These are phyloP conservation scores for Penicillium ucsense DNA, from an alignment of 495 filamentous ascomycete genomes.

Conservation along the genomic window DNA sequence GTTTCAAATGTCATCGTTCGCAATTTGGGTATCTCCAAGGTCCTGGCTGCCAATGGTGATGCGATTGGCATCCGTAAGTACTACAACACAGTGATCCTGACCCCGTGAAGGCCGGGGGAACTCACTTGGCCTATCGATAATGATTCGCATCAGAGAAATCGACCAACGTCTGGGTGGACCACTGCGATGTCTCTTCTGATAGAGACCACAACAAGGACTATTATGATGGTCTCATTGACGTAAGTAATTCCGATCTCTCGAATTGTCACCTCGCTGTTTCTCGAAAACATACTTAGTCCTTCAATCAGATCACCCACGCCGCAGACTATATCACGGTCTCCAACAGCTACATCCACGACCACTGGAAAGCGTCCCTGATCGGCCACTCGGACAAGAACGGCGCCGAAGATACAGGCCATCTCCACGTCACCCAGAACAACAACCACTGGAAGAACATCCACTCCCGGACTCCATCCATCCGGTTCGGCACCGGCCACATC, in stretches of 20 bases:
- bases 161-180: constrained; percentile 63
- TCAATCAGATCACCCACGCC: constrained; percentile 30
- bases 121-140: neutral
- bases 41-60: constrained; percentile 49
- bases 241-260: constrained; percentile 15
- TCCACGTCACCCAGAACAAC: constrained; percentile 51
- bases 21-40: constrained; percentile 51
- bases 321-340: constrained; percentile 43
- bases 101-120: no score
- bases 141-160: constrained; percentile 19
- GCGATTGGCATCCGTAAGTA: constrained; percentile 44
- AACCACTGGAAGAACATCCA: constrained; percentile 55
- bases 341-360: constrained; percentile 46
- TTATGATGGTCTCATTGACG: constrained; percentile 58
- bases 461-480: constrained; percentile 49
- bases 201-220: constrained; percentile 50
- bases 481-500: constrained; percentile 52
- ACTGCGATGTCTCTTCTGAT: constrained; percentile 54
- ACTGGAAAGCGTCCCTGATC: constrained; percentile 55
- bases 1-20: constrained; percentile 52
- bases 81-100: no score
- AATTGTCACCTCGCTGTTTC: neutral
- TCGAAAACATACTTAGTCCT: neutral
- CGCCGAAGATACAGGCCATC: constrained; percentile 40
- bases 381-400: constrained; percentile 44